Evolutionary conservation across 2,329 filamentous ascomycete species (phyloP), one percentile per base, ranked within the genome.

Genomic region (Metarhizium anisopliae): DNA sequence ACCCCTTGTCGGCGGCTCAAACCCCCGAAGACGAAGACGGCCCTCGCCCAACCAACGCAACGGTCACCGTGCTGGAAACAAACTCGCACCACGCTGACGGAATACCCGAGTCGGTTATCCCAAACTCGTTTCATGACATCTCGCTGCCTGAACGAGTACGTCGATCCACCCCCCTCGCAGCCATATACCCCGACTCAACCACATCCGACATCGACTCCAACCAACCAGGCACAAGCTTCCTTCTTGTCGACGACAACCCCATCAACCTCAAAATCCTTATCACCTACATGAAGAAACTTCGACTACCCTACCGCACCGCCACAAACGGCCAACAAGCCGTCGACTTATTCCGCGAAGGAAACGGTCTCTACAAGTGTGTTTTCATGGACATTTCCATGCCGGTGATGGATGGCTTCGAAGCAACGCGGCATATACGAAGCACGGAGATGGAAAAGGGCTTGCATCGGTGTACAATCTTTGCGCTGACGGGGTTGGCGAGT

Each of bases 341-440:
- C 18, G 60, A 67, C 8, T 56, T 57, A 5, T 69, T 64, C 18
- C 53, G 40, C 4, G 36, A 59, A 6, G 32, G 53, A 6, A 60
- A 60, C 0, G 59, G 52, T 0, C 40, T 57, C 2, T 68, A 61
- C 20, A 55, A 54, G 20, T 64, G 62, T 53, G 59, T 71, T 2
- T 60, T 72, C 1, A 72, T 69, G 56, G 79, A 82, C 59, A 75
- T 80, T 4, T 78, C 72, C 57, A 82, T 82, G 79, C 79, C 79
- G 0, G 64, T 80, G 3, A 74, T 82, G 59, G 74, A 81, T 58
- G 76, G 76, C 0, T 70, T 78, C 6, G 74, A 74, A 13, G 72
- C 74, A 0, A 79, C 77, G 2, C 68, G 72, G 4, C 67, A 67
- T 20, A 79, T 80, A 16, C 72, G 78, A 10, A 43, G 36, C 20